Evolutionary conservation across 345 rosid genomes (phyloP), one percentile per base, ranked within the genome.

Genomic region (Melastoma malabathricum): DNA sequence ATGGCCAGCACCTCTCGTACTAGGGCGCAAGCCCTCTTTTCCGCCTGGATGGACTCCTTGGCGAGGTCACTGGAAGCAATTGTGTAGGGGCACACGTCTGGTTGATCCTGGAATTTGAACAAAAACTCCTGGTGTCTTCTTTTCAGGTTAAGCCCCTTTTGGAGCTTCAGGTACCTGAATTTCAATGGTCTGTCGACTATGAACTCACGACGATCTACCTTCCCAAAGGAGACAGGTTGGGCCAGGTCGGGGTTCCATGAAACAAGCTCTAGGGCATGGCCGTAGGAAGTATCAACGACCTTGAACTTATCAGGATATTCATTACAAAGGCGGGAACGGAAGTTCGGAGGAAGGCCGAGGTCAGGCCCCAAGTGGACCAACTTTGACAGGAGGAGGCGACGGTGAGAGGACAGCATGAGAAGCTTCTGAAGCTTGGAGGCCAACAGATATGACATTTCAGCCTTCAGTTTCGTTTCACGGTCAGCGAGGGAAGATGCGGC

Each of bases 311-410:
- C 82, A 0, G 88, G 92, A 60, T 75, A 72, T 46, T 82, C 94
- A 69, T 82, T 81, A 66, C 98, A 86, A 34, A 86, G 89, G 17
- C 86, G 69, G 34, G 94, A 86, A 52, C 90, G 77, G 58, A 90
- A 86, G 66, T 82, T 83, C n/a, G 94, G 83, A 47, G 84, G 84
- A 13, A 90, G 74, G 13, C 98, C 98, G 44, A 90, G 81, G 74
- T 90, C 89, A 5, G 94, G 89, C 1, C 78, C 86, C 18, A 90
- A 64, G 59, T 90, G 96, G 66, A 84, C 94, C 53, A 90, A 69
- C 69, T 90, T 90, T 17, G 94, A 75, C 44, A 90, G 69, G 45
- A 83, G 72, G 44, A 90, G 78, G 60, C 89, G 64, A 6, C 47
- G 72, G 63, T 86, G 86, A 54, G 89, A 72, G 41, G 98, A 72